These are phyloP conservation scores for Botrytis elliptica DNA, from an alignment of 2,329 filamentous ascomycete genomes.

Conservation along the genomic window DNA sequence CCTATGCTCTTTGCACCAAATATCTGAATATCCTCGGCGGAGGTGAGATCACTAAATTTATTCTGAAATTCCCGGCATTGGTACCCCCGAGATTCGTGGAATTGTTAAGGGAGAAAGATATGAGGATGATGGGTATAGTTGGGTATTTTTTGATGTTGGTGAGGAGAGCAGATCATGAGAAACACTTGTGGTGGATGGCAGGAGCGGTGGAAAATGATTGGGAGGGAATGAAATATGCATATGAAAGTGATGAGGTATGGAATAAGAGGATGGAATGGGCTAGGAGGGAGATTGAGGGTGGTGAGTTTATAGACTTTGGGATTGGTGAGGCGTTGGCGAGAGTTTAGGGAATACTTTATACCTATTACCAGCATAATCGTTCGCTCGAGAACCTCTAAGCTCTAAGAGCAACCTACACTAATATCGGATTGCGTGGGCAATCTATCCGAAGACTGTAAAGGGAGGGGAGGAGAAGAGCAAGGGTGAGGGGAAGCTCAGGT, in stretches of 20 bases:
- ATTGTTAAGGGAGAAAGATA: constrained; percentile 3
- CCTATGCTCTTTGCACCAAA: background rate
- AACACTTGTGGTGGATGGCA: constrained; percentile 10
- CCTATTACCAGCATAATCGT: background rate
- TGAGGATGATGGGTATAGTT: background rate
- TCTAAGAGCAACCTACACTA: too few relatives aligned
- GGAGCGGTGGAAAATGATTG: constrained; percentile 7
- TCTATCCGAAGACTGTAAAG: too few relatives aligned
- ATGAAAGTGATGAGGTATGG: background rate
- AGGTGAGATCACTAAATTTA: background rate
- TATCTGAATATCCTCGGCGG: background rate
- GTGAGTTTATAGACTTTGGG: background rate
- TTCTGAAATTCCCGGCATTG: constrained; percentile 7
- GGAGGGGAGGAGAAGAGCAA: too few relatives aligned
- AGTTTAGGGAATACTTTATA: too few relatives aligned
- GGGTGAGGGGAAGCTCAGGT: too few relatives aligned
- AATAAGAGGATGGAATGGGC: constrained; percentile 8
- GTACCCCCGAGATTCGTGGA: background rate
- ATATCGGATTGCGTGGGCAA: too few relatives aligned
- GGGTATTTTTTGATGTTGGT: constrained; percentile 19
- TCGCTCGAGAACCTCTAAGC: too few relatives aligned
- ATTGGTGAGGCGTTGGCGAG: background rate
- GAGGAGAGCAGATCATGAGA: background rate
- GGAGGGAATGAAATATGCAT: background rate
- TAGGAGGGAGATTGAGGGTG: constrained; percentile 7